Evolutionary conservation across 2,329 filamentous ascomycete genomes (phyloP).

Genomic region (Elsinoe fawcettii): DNA sequence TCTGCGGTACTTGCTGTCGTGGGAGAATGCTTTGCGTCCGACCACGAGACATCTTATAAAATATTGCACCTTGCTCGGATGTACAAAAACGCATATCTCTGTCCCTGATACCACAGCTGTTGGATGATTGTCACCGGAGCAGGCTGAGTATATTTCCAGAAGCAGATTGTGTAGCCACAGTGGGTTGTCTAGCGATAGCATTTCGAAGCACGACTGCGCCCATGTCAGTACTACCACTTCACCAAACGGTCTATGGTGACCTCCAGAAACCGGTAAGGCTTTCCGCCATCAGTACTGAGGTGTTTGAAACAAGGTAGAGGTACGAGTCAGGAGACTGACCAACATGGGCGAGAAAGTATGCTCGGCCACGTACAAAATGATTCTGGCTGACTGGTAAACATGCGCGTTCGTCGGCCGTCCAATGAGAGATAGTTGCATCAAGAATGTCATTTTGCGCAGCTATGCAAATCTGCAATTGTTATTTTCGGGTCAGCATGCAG

Average conservation of each 20-base stretch:
- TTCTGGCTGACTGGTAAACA: too few relatives aligned
- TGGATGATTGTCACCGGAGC: background rate
- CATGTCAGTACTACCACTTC: background rate
- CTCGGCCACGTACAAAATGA: too few relatives aligned
- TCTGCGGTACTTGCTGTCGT: background rate
- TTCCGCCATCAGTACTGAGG: background rate
- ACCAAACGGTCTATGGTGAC: background rate
- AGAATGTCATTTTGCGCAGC: too few relatives aligned
- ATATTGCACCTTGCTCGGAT: too few relatives aligned
- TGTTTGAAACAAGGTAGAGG: background rate
- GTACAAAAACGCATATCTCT: too few relatives aligned
- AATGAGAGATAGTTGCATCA: too few relatives aligned
- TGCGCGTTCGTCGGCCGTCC: too few relatives aligned
- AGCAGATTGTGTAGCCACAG: background rate
- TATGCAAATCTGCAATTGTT: background rate
- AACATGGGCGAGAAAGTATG: background rate
- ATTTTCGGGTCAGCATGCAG: background rate
- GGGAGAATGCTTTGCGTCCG: background rate
- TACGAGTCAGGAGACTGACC: background rate
- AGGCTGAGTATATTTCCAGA: background rate
- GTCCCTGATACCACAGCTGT: too few relatives aligned
- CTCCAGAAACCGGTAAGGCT: too few relatives aligned
- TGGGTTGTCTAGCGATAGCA: too few relatives aligned
- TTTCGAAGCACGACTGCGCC: too few relatives aligned
- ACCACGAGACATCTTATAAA: too few relatives aligned